These are phyloP conservation scores for Myriosclerotinia duriaeana DNA, from an alignment of 2,329 filamentous ascomycete genomes.

Conservation along the genomic window DNA sequence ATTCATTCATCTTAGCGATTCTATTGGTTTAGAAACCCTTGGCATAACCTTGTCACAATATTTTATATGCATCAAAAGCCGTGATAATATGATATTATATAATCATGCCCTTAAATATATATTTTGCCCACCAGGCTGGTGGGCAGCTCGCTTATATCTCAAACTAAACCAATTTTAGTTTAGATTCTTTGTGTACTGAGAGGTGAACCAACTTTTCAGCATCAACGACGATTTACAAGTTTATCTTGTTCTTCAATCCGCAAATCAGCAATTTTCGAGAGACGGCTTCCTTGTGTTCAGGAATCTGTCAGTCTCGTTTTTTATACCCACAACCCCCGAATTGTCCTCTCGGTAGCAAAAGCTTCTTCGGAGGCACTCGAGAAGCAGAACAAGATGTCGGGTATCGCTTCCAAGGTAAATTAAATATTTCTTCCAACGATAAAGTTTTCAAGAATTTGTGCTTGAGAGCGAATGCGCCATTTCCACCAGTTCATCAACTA, in stretches of 20 bases:
- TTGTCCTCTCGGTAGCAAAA: constrained; percentile 43
- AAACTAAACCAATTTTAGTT: constrained; percentile 18
- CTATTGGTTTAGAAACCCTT: too few species aligned
- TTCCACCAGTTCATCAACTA: constrained; percentile 15
- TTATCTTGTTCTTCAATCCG: constrained; percentile 25
- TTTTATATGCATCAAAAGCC: too few species aligned
- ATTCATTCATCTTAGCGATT: too few species aligned
- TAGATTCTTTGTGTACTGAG: constrained; percentile 25
- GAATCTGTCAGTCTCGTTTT: constrained; percentile 42
- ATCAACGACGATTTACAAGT: constrained; percentile 23
- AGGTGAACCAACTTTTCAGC: constrained; percentile 19
- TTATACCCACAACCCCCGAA: constrained; percentile 34
- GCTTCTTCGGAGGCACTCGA: constrained; percentile 44
- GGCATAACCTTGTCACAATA: too few species aligned
- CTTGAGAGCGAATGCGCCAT: constrained; percentile 27
- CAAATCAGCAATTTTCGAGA: constrained; percentile 38
- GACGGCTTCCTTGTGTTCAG: constrained; percentile 42
- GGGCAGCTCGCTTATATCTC: constrained; percentile 19
- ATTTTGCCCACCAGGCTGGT: too few species aligned
- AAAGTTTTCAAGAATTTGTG: constrained; percentile 21
- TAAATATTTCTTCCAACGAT: constrained; percentile 28
- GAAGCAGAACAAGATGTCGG: constrained; percentile 43
- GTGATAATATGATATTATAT: too few species aligned
- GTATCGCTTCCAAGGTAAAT: constrained; percentile 43
- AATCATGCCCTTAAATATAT: too few species aligned